Conservation (phyloP, 1,284 basidiomycete species). For the Ceratobasidium sp. region DNA sequence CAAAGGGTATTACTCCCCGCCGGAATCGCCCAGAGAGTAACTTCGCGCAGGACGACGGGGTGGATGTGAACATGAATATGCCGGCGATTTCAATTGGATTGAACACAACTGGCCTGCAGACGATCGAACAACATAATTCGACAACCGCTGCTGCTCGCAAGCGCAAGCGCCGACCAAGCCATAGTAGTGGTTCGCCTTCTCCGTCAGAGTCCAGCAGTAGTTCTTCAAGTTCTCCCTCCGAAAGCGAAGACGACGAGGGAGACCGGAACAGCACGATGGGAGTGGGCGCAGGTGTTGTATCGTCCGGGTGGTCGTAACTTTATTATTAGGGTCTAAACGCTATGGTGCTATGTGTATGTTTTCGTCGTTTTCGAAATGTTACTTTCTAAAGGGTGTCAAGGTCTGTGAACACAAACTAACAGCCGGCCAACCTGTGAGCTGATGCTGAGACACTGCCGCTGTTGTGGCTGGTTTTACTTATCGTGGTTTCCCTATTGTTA, state of each 20-base stretch:
- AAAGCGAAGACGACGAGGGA: slow-evolving; percentile 34
- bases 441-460: no score
- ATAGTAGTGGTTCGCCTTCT: slow-evolving; percentile 28
- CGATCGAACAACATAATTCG: slow-evolving; percentile 18
- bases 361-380: not conserved
- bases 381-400: no score
- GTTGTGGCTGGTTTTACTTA: no score
- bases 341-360: slow-evolving; percentile 16
- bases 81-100: slow-evolving; percentile 7
- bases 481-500: no score
- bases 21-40: slow-evolving; percentile 17
- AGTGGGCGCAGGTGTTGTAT: slow-evolving; percentile 4
- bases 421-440: no score
- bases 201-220: slow-evolving; percentile 35
- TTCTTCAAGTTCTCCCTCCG: slow-evolving; percentile 32
- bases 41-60: not conserved
- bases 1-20: slow-evolving; percentile 28
- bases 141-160: not conserved
- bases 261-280: slow-evolving; percentile 21
- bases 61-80: slow-evolving; percentile 6
- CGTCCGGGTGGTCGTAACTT: slow-evolving; percentile 23
- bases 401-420: no score
- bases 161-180: slow-evolving; percentile 26
- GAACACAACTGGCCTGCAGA: slow-evolving; percentile 14
- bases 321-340: slow-evolving; percentile 12